A percentile compares a stretch with the other conserved stretches of the same genome.
These are phyloP conservation scores for Millerago galiae DNA, from an alignment of 805 yeast genomes.

Conservation along the genomic window DNA sequence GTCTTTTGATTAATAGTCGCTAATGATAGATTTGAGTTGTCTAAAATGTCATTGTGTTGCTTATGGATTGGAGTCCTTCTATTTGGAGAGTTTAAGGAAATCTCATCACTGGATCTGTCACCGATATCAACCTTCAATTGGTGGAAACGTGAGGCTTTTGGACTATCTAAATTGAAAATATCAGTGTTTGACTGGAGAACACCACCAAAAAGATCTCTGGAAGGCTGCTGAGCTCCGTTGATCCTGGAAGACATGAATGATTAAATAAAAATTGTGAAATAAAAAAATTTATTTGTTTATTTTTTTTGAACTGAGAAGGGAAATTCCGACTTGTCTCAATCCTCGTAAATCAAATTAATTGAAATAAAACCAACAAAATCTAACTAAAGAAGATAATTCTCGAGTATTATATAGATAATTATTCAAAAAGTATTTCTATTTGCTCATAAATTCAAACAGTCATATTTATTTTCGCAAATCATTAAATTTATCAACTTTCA, in stretches of 20 bases:
- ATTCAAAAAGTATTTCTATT: too few species aligned
- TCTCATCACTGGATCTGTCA: constrained; percentile 20
- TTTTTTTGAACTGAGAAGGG: too few species aligned
- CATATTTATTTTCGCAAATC: neutral
- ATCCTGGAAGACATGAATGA: constrained; percentile 13
- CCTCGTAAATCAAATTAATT: too few species aligned
- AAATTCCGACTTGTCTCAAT: too few species aligned
- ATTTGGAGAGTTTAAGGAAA: constrained; percentile 15
- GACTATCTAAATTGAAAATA: constrained; percentile 15
- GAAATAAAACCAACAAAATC: too few species aligned
- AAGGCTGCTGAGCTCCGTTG: constrained; percentile 16
- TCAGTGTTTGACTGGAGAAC: constrained; percentile 19
- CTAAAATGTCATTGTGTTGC: constrained; percentile 16
- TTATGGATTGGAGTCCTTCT: constrained; percentile 24
- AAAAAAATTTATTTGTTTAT: constrained; percentile 2
- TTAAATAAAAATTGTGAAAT: neutral
- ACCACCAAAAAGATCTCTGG: constrained; percentile 22
- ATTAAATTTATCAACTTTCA: neutral
- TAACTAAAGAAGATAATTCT: too few species aligned
- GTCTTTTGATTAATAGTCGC: constrained; percentile 21
- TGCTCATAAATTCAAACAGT: too few species aligned
- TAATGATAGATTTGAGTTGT: constrained; percentile 16
- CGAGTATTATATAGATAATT: too few species aligned
- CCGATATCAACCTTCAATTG: constrained; percentile 15
- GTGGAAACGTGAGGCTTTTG: constrained; percentile 16